Evolutionary conservation across 352 stramenopile genomes (phyloP), one percentile per base, ranked within the genome.

Genomic region (Blastocystis sp.): DNA sequence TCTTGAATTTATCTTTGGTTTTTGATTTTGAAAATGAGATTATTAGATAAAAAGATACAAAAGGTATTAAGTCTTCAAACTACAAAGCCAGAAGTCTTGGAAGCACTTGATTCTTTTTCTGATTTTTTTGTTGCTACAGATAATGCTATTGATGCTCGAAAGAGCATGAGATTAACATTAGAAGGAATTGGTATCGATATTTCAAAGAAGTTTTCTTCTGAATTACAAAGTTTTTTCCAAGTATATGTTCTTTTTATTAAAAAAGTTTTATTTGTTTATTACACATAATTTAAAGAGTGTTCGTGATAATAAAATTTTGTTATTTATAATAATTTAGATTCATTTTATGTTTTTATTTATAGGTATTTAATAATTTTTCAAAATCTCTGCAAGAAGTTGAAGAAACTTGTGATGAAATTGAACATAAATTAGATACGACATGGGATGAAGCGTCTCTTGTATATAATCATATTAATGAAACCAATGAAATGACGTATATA

Each of bases 321-420:
- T n/a, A n/a, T n/a, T n/a, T n/a, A n/a, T n/a, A n/a, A n/a, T n/a
- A n/a, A n/a, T n/a, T n/a, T n/a, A n/a, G n/a, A n/a, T n/a, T n/a
- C n/a, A n/a, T n/a, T n/a, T n/a, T n/a, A 25, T 25, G 11, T 0
- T 42, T 10, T 27, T 46, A 30, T 19, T 7, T n/a, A n/a, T 55
- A 55, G 45, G 45, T 55, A 6, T 45, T 55, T n/a, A 35, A 55
- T 9, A 55, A 55, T n/a, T 55, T 55, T 45, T 55, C 45, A 16
- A 28, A 31, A 3, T 55, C 45, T 16, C 45, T 55, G 6, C 21
- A 32, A 3, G 45, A 55, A 41, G 45, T 55, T 6, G 43, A 0
- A 7, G 13, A 55, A 18, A 5, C 43, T 10, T 55, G 45, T 1
- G 27, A 7, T 3, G 45, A 55, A 31, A 45, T 55, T 19, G 6